Base-by-base conservation (phyloP, 2,329 filamentous ascomycete genomes). In the Exophiala sideris region DNA sequence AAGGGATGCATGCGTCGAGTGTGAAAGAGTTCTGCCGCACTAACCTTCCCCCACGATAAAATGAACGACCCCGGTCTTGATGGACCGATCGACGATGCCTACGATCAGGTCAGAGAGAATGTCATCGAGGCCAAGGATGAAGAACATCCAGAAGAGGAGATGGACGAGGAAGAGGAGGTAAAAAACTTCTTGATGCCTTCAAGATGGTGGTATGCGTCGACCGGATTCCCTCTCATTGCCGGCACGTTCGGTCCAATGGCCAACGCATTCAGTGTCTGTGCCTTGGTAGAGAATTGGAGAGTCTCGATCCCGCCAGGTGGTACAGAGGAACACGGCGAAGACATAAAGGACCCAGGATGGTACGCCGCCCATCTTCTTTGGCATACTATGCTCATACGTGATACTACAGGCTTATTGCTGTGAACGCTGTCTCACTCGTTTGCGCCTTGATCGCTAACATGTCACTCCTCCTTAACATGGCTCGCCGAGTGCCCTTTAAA, bases 121-220 rank as follows among this genome's bases (percentile, higher is more conserved):
- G 61, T 66, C 14, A 59, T 64, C 14, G 66, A 73, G 33, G 65
- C 70, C 24, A 67, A 68, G 3, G 64, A 73, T 49, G 66, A 71
- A 21, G 36, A 40, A 54, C 14, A 45, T 48, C 24, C 50, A 1
- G 33, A 56, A 20, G 45, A 50, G 20, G 38, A 48, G 32, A 49
- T 53, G 57, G 47, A 46, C 18, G 57, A 60, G 38, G 56, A 60
- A 45, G 58, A 63, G 48, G 60, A 62, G 38, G 60, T 59, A 34
- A 50, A 50, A 35, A 54, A 48, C 47, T 58, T 58, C 39, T 40
- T 68, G 6, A 60, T 68, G 18, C 63, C 67, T n/a, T 65, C 66
- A 7, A 59, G 75, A 51, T 84, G 80, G 80, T 85, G 81, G 81
- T 79, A 84, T 63, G 80, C 80, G 2, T 81, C 77, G 16, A 84